Evolutionary conservation across 106 monocot genomes (phyloP), one percentile per base, ranked within the genome.

Genomic region (Dendrobium nobile): DNA sequence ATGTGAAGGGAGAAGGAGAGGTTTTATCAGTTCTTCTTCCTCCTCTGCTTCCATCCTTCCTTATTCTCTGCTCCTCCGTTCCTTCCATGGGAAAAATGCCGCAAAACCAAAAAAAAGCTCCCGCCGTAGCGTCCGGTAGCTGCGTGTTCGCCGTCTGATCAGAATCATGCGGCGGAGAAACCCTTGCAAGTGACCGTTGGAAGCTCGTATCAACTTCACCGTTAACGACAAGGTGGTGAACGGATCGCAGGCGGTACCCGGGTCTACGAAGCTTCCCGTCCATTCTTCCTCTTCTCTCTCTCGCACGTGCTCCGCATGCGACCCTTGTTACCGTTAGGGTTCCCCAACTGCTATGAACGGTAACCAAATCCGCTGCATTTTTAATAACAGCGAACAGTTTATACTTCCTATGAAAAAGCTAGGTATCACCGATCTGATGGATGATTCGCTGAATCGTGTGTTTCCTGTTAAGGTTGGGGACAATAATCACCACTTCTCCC

Each of bases 201-300:
- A 55, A 18, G 20, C 13, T 24, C 8, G 67, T 44, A 72, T 58
- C 75, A 85, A 86, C 61, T 68, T 77, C 86, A 86, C 89, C 89
- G 89, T 86, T 89, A 74, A 43, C 84, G 64, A 44, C n/a, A 44
- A 5, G 31, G 18, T 1, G 47, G 67, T 28, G 67, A 5, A 18
- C 42, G 47, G 65, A 54, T 11, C 8, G 40, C 0, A 70, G 47
- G 42, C 65, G 81, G 84, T 81, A 72, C 61, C 44, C 79, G 42
- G 28, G 74, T 68, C 78, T 40, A 16, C 73, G 73, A 64, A 79
- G 75, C 75, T 75, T 79, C 81, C 58, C 22, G 26, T 51, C 13
- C 51, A 3, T 15, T 51, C 2, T 51, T 51, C 40, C 5, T 3
- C n/a, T 54, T 24, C 47, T 58, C 44, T 58, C 41, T 17, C 68